Evolutionary conservation across 2,329 filamentous ascomycete species (phyloP).

Genomic region (Hypoxylon rubiginosum): DNA sequence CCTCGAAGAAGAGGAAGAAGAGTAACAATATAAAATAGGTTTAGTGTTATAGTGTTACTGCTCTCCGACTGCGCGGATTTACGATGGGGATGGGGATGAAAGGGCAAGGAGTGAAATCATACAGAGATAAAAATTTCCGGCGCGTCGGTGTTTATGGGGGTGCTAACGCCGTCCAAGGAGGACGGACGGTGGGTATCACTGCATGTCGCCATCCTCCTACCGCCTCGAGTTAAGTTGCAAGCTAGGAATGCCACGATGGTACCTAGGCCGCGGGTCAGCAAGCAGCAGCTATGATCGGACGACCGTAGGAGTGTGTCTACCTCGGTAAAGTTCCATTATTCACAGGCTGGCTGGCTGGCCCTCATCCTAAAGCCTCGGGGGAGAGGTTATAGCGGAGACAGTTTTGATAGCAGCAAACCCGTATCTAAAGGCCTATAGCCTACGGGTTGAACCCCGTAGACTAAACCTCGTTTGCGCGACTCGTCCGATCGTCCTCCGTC

Average conservation of each 20-base stretch:
- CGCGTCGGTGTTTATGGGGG: constrained; percentile 23
- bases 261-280: constrained; percentile 12
- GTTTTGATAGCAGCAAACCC: neutral
- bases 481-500: constrained; percentile 15
- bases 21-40: neutral
- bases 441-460: constrained; percentile 9
- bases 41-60: neutral
- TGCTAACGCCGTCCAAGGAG: constrained; percentile 26
- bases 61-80: neutral
- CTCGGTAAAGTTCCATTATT: neutral
- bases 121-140: constrained; percentile 6
- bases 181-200: constrained; percentile 14
- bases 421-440: neutral
- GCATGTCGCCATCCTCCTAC: constrained; percentile 20
- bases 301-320: neutral
- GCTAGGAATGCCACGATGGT: constrained; percentile 15
- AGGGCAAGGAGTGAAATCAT: neutral
- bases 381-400: neutral
- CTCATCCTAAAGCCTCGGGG: neutral
- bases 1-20: neutral
- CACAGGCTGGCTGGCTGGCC: neutral
- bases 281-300: neutral
- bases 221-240: too few species aligned
- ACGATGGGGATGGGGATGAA: neutral
- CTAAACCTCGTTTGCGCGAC: neutral